Conservation (phyloP, 805 yeast species). For the Priceomyces haplophilus region DNA sequence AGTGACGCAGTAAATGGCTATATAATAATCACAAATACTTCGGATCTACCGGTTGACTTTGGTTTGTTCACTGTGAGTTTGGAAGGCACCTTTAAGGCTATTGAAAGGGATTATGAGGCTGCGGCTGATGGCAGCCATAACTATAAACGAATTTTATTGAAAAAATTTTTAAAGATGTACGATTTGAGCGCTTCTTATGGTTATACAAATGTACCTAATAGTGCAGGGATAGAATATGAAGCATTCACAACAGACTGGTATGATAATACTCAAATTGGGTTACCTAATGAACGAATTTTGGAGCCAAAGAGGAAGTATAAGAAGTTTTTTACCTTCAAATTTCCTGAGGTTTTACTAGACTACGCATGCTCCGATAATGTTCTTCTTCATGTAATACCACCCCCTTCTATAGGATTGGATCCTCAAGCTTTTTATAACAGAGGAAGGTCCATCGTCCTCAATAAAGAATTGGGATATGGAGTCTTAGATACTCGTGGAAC, state of each 20-base stretch:
- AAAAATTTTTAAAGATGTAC: slow-evolving; percentile 57
- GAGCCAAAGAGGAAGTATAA: slow-evolving; percentile 50
- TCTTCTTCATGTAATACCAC: slow-evolving; percentile 39
- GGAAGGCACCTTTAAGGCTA: slow-evolving; percentile 44
- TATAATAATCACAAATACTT: slow-evolving; percentile 47
- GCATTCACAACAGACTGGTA: slow-evolving; percentile 40
- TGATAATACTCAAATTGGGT: slow-evolving; percentile 50
- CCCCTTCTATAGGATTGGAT: slow-evolving; percentile 44
- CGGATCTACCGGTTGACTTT: slow-evolving; percentile 42
- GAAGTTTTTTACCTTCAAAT: slow-evolving; percentile 56
- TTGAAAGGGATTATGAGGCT: slow-evolving; percentile 18
- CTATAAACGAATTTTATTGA: slow-evolving; percentile 34
- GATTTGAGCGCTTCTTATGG: slow-evolving; percentile 58
- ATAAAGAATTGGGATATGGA: slow-evolving; percentile 53
- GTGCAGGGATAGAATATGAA: slow-evolving; percentile 47
- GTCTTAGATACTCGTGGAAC: slow-evolving; percentile 48
- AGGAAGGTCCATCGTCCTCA: slow-evolving; percentile 32
- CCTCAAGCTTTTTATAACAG: slow-evolving; percentile 32
- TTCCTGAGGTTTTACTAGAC: slow-evolving; percentile 54
- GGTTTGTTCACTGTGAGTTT: slow-evolving; percentile 46
- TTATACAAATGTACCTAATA: slow-evolving; percentile 46
- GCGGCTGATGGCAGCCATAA: slow-evolving; percentile 13
- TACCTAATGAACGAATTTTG: slow-evolving; percentile 47
- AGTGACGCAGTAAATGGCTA: slow-evolving; percentile 44
- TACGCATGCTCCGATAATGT: slow-evolving; percentile 47